Evolutionary conservation across 179 eudicot genomes (phyloP).

Genomic region (Nepenthes alata): DNA sequence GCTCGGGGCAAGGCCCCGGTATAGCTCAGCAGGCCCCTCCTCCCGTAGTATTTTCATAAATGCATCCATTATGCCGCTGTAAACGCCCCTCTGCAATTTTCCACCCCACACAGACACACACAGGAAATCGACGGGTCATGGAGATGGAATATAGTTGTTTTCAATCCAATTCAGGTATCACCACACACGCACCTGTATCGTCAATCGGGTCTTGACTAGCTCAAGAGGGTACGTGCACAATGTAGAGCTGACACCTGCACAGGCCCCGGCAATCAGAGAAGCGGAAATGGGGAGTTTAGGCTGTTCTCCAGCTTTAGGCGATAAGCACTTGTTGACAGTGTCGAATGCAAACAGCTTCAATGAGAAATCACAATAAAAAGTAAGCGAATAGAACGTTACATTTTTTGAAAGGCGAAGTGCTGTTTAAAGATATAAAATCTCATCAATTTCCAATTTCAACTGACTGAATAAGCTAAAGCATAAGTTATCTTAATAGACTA

Average conservation of each 20-base stretch:
- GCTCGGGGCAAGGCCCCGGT: constrained; percentile 77
- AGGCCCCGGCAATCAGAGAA: constrained; percentile 74
- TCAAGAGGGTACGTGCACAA: constrained; percentile 79
- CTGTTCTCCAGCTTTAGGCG: constrained; percentile 64
- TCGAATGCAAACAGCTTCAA: constrained; percentile 75
- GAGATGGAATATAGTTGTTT: background rate
- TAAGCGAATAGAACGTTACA: background rate
- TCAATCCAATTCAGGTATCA: background rate
- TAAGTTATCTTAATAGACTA: too few relatives aligned
- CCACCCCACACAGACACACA: too few relatives aligned
- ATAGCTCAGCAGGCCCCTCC: constrained; percentile 71
- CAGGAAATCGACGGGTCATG: background rate
- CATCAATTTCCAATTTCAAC: too few relatives aligned
- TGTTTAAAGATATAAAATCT: too few relatives aligned
- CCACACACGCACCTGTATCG: constrained; percentile 54
- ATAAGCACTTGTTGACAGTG: constrained; percentile 64
- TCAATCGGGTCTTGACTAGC: constrained; percentile 85
- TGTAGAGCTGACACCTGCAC: constrained; percentile 83
- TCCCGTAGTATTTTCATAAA: constrained; percentile 54
- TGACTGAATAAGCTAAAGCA: too few relatives aligned
- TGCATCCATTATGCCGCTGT: constrained; percentile 60
- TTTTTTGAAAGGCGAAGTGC: too few relatives aligned
- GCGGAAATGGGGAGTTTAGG: constrained; percentile 56
- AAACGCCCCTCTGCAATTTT: constrained; percentile 56
- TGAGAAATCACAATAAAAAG: background rate